Evolutionary conservation across 2,329 filamentous ascomycete species (phyloP).

Genomic region (Myriangium duriaei): DNA sequence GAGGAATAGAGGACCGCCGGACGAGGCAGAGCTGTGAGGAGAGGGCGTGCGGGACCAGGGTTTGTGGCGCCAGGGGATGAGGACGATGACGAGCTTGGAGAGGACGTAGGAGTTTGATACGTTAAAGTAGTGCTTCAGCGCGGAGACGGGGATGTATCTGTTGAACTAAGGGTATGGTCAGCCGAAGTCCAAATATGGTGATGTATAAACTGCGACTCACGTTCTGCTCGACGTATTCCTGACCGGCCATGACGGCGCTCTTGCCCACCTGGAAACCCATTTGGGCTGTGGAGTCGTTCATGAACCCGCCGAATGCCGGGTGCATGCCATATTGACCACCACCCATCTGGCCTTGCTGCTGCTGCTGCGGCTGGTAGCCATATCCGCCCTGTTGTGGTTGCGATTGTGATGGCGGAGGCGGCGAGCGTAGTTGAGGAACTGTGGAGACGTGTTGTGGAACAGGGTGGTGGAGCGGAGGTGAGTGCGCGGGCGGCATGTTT

Average conservation of each 20-base stretch:
- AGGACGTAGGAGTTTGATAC: slow-evolving; percentile 95
- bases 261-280: slow-evolving; percentile 91
- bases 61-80: slow-evolving; percentile 96
- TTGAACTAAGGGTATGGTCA: slow-evolving; percentile 42
- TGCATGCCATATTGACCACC: slow-evolving; percentile 26
- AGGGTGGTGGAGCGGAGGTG: slow-evolving; percentile 89
- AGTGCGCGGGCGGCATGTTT: slow-evolving; percentile 56
- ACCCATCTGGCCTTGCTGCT: slow-evolving; percentile 15
- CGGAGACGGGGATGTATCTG: slow-evolving; percentile 80
- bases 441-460: slow-evolving; percentile 97
- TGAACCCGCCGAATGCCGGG: slow-evolving; percentile 75
- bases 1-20: slow-evolving; percentile 56
- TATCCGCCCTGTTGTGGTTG: slow-evolving; percentile 54
- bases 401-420: slow-evolving; percentile 66
- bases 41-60: slow-evolving; percentile 88
- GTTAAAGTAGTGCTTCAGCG: slow-evolving; percentile 98
- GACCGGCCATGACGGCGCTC: slow-evolving; percentile 78
- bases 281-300: slow-evolving; percentile 89
- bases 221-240: slow-evolving; percentile 92
- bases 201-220: slow-evolving; percentile 50
- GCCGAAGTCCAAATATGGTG: slow-evolving; percentile 2
- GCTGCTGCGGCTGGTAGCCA: slow-evolving; percentile 61
- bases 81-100: slow-evolving; percentile 81
- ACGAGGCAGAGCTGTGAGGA: slow-evolving; percentile 45
- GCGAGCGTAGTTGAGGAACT: slow-evolving; percentile 90